Evolutionary conservation across 805 yeast genomes (phyloP).

Genomic region (Starmerella vaccinii): DNA sequence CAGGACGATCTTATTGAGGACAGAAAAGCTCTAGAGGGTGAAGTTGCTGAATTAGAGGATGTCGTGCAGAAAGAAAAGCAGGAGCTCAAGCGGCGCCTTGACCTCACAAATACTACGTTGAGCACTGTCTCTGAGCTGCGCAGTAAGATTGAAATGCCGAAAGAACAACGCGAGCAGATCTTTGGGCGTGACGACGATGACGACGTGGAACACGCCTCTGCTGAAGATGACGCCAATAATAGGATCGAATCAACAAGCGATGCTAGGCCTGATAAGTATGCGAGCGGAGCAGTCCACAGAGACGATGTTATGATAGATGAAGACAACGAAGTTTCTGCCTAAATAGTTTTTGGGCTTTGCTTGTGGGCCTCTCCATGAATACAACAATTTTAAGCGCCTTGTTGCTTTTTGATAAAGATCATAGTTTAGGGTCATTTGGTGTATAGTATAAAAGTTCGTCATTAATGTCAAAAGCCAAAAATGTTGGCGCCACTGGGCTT

Average conservation of each 20-base stretch:
- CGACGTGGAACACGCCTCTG: background rate
- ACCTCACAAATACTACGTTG: background rate
- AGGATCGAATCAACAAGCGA: background rate
- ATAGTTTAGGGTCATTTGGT: too few species aligned
- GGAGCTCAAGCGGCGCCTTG: background rate
- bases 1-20: conserved; percentile 1
- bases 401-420: too few species aligned
- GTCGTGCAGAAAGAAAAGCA: background rate
- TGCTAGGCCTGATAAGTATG: background rate
- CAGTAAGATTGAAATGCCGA: background rate
- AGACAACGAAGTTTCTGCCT: background rate
- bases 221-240: background rate
- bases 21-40: background rate
- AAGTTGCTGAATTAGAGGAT: conserved; percentile 5
- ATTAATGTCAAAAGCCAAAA: background rate
- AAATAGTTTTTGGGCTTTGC: too few species aligned
- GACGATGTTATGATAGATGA: background rate
- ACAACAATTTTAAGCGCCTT: background rate
- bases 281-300: background rate
- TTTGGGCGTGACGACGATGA: conserved; percentile 1
- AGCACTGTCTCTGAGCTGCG: background rate
- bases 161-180: background rate
- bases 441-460: background rate
- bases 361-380: background rate
- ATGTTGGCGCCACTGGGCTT: background rate